Base-by-base conservation (phyloP, 495 filamentous ascomycete species). In the Massariosphaeria phaeospora region DNA sequence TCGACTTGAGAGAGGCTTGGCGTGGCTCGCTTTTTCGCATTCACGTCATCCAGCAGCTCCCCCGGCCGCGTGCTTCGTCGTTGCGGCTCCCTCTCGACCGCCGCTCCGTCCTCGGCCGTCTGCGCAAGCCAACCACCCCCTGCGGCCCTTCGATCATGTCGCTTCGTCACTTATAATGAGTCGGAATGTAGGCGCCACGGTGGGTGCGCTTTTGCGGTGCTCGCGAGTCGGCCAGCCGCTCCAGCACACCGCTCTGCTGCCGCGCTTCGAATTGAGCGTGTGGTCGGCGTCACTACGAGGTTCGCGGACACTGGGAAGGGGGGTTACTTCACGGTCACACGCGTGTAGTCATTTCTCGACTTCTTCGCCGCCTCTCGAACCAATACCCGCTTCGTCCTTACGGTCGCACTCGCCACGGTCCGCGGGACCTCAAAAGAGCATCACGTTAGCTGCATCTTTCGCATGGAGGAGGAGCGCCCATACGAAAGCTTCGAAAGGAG, bases 141-240 rank as follows among this genome's bases (percentile, higher is more conserved):
- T 27, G 48, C 48, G 43, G 50, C 48, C 33, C n/a, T 47, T 31
- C 36, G 23, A 44, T 52, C 54, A 68, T 66, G 57, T 60, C 45
- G 66, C 59, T 57, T 27, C 48, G 36, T 3, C 54, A 49, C 18
- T 27, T 49, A 59, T 46, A 44, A 63, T 82, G 79, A 76, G 73
- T 71, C 69, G 72, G 61, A 75, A 76, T 71, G 67, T 80, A 62
- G 72, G 72, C 72, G 69, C 72, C 48, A 74, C 71, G 69, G 68
- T 78, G 54, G 74, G 75, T 63, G 70, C 68, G 67, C 68, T 70
- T 55, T 57, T 79, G 41, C 72, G 75, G 71, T 70, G 69, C 60
- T 66, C 70, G 44, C 66, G 31, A 50, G 46, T 48, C 55, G 63
- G 54, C 48, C 51, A 8, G 23, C 44, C 36, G 13, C 21, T 58